Evolutionary conservation across 2,329 filamentous ascomycete species (phyloP).

Genomic region (Fusarium agapanthi): DNA sequence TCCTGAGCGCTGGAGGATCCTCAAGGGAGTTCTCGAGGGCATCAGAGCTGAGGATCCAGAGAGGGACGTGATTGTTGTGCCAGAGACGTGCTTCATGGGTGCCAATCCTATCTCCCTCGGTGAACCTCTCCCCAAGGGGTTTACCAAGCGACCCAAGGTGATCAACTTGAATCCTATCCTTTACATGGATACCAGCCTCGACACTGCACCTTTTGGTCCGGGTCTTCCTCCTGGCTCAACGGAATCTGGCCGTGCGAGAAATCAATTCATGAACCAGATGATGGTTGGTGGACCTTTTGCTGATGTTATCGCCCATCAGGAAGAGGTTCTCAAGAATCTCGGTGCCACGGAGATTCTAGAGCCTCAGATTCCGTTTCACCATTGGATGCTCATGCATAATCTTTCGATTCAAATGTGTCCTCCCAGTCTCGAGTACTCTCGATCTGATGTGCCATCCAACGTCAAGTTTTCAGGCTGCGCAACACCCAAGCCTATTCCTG

Average conservation of each 20-base stretch:
- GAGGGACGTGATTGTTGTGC: conserved; percentile 54
- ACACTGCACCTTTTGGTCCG: conserved; percentile 50
- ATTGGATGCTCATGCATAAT: conserved; percentile 45
- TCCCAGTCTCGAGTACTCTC: conserved; percentile 51
- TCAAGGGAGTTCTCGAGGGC: conserved; percentile 48
- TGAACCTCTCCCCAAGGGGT: conserved; percentile 51
- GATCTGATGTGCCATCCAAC: conserved; percentile 48
- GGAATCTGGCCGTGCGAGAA: conserved; percentile 47
- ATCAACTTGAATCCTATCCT: conserved; percentile 53
- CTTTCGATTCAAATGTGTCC: conserved; percentile 50
- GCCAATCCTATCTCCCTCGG: conserved; percentile 50
- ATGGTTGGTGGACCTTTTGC: conserved; percentile 36
- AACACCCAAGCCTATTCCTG: conserved; percentile 44
- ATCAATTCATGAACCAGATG: conserved; percentile 43
- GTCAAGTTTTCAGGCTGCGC: conserved; percentile 56
- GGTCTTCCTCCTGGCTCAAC: conserved; percentile 51
- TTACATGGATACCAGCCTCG: conserved; percentile 48
- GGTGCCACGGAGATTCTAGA: conserved; percentile 39
- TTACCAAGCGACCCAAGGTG: conserved; percentile 44
- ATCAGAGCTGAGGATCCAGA: conserved; percentile 45
- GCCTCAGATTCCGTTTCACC: conserved; percentile 37
- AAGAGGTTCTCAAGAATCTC: conserved; percentile 40
- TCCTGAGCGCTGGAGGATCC: conserved; percentile 43
- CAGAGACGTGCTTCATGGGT: conserved; percentile 52
- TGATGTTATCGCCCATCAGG: conserved; percentile 34